Conservation (phyloP, 345 rosid species). For the Carallia pectinifolia region DNA sequence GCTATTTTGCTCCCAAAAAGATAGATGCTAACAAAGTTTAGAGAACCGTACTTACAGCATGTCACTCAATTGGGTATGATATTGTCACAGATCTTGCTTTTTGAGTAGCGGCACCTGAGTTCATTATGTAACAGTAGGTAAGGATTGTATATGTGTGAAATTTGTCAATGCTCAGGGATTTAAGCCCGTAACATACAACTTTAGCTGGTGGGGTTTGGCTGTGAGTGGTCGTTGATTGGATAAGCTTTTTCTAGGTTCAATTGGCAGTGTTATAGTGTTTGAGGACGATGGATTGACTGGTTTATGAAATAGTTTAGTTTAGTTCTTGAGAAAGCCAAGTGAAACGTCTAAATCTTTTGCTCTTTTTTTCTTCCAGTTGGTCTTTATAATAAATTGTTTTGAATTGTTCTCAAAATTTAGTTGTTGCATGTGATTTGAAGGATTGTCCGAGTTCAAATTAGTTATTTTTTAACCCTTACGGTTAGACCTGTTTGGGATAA, state of each 20-base stretch:
- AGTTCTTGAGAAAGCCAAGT: no score
- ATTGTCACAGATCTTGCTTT: slow-evolving; percentile 9
- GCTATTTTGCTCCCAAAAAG: slow-evolving; percentile 9
- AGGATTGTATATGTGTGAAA: background rate
- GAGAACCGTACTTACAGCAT: background rate
- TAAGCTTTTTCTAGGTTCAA: background rate
- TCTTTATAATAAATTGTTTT: no score
- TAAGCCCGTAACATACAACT: background rate
- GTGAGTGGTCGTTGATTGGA: background rate
- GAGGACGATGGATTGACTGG: no score
- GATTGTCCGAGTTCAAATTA: no score
- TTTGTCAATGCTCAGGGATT: background rate
- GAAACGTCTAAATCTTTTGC: no score
- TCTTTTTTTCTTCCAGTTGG: no score
- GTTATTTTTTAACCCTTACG: no score
- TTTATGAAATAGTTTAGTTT: no score
- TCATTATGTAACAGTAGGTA: background rate
- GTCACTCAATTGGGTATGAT: slow-evolving; percentile 8
- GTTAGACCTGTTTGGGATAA: no score
- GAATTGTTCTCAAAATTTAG: no score
- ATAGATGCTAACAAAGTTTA: slow-evolving; percentile 15
- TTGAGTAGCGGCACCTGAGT: slow-evolving; percentile 7
- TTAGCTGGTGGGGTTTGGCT: background rate
- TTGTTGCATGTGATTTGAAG: no score
- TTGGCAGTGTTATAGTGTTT: background rate